Evolutionary conservation across 139 green algal genomes (phyloP), one percentile per base, ranked within the genome.

Genomic region (Pleodorina starrii): DNA sequence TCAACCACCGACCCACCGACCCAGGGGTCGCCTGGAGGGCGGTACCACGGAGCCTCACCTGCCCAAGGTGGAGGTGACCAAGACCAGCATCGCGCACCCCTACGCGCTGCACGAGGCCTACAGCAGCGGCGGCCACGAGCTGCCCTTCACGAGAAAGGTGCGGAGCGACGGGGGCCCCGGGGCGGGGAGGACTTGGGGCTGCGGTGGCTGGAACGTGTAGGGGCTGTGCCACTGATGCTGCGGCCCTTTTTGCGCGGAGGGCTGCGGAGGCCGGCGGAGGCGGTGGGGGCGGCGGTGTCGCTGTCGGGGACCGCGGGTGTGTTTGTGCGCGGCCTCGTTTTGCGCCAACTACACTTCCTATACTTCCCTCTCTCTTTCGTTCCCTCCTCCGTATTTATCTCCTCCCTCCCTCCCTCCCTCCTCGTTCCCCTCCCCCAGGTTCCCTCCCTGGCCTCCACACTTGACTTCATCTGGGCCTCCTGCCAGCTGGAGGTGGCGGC

Each of bases 401-500:
- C n/a, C n/a, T n/a, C n/a, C n/a, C n/a, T n/a, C n/a, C n/a, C n/a
- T n/a, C n/a, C n/a, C n/a, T n/a, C n/a, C n/a, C n/a, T n/a, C n/a
- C n/a, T n/a, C n/a, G n/a, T n/a, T n/a, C n/a, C n/a, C n/a, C n/a
- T 5, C 1, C 40, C 9, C 10, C 83, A 88, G 83, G 83, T 88
- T 1, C 83, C 83, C 46, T 25, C 66, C 19, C 66, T 88, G 32
- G 66, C 83, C 11, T 81, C 54, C 73, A 90, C 73, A 14, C 69
- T 95, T 21, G 93, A 95, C 86, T 95, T 94, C 86, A 60, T 95
- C 0, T 95, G 92, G 92, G 85, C 32, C 27, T 88, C 66, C 48
- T 85, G 36, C 54, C 48, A 85, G 5, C 27, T 91, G 60, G 82
- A 74, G 35, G 91, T 93, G 60, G 42, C 40, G 10, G 71, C 40